These are phyloP conservation scores for Hansenula sp. DNA, from an alignment of 1,139 yeast species.

Conservation along the genomic window DNA sequence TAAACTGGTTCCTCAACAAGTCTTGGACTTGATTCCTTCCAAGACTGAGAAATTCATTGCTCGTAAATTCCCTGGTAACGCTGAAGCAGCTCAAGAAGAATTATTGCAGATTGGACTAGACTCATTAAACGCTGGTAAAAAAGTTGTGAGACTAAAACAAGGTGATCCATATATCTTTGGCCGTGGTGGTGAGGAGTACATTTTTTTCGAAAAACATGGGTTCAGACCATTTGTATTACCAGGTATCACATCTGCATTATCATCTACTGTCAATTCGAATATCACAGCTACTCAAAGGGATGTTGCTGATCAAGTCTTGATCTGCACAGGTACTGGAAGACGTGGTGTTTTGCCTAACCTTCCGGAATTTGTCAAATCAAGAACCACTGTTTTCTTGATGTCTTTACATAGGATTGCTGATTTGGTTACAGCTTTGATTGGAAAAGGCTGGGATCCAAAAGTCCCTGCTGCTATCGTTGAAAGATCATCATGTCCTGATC, in stretches of 20 bases:
- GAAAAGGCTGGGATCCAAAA: constrained; percentile 61
- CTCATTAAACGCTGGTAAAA: constrained; percentile 59
- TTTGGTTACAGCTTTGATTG: constrained; percentile 55
- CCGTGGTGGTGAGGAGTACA: constrained; percentile 91
- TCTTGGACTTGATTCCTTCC: constrained; percentile 74
- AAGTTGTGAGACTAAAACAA: constrained; percentile 87
- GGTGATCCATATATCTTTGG: constrained; percentile 98
- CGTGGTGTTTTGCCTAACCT: constrained; percentile 76
- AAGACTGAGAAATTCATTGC: constrained; percentile 80
- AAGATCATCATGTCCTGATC: constrained; percentile 92
- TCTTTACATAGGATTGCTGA: constrained; percentile 79
- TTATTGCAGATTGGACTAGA: constrained; percentile 66
- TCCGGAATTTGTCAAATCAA: constrained; percentile 65
- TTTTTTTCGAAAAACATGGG: constrained; percentile 65
- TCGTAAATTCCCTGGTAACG: constrained; percentile 93
- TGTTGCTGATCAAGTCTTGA: constrained; percentile 86
- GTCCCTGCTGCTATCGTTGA: constrained; percentile 86
- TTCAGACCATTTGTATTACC: constrained; percentile 73
- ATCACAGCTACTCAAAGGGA: constrained; percentile 93
- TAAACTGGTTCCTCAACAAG: constrained; percentile 87
- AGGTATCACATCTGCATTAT: constrained; percentile 87
- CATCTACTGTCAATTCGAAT: constrained; percentile 81
- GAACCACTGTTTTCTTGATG: constrained; percentile 91
- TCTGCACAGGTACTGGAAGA: constrained; percentile 94
- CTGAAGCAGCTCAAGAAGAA: constrained; percentile 90